Evolutionary conservation across 768 basidiomycete genomes (phyloP).

Genomic region (Kondoa malvinella): DNA sequence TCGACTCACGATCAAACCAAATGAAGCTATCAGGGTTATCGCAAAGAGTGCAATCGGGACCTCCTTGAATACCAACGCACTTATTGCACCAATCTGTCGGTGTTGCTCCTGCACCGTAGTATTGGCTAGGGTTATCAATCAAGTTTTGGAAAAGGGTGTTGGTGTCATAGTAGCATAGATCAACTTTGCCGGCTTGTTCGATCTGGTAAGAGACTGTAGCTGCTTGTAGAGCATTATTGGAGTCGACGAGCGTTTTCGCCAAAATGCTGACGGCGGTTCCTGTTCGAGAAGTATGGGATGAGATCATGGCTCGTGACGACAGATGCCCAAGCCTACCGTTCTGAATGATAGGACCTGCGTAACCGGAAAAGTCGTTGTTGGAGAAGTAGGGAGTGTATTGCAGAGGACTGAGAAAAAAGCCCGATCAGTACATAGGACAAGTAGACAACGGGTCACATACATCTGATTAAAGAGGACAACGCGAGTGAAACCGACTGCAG

Average conservation of each 20-base stretch:
- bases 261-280: not conserved
- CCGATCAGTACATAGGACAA: not conserved
- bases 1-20: conserved; percentile 1
- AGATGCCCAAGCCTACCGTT: not conserved
- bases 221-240: conserved; percentile 1
- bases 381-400: not conserved
- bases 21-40: not conserved
- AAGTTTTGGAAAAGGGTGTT: not conserved
- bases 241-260: not conserved
- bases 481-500: not conserved
- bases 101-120: not conserved
- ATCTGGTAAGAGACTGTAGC: not conserved
- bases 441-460: too few relatives aligned
- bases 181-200: not conserved
- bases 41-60: not conserved
- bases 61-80: not conserved
- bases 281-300: too few relatives aligned
- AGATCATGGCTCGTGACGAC: too few relatives aligned
- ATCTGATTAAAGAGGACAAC: conserved; percentile 4
- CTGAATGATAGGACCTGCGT: not conserved
- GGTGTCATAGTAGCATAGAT: not conserved
- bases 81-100: not conserved
- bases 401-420: not conserved
- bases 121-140: not conserved
- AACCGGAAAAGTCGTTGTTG: not conserved